Evolutionary conservation across 805 yeast species (phyloP).

Genomic region (Metschnikowia sp.): DNA sequence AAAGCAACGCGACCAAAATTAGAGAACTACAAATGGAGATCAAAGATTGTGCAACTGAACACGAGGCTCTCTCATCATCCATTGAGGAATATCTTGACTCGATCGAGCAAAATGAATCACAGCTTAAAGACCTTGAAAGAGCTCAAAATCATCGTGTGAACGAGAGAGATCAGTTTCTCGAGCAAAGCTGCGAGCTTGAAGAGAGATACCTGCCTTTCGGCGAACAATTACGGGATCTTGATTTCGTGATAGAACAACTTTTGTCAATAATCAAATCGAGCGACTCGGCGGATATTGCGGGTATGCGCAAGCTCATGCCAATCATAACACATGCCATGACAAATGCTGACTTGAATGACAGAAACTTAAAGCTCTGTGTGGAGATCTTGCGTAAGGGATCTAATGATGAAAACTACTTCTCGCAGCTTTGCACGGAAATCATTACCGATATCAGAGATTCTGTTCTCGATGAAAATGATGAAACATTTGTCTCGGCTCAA

Average conservation of each 20-base stretch:
- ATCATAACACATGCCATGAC: slow-evolving; percentile 49
- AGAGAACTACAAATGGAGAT: slow-evolving; percentile 9
- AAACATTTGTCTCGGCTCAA: slow-evolving; percentile 25
- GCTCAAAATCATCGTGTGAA: slow-evolving; percentile 13
- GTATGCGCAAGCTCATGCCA: slow-evolving; percentile 71
- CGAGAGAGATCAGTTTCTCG: slow-evolving; percentile 13
- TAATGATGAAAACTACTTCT: slow-evolving; percentile 78
- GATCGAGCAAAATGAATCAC: slow-evolving; percentile 3
- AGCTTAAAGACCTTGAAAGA: slow-evolving; percentile 8
- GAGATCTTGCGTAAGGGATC: slow-evolving; percentile 68
- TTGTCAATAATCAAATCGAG: slow-evolving; percentile 62
- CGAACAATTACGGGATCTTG: slow-evolving; percentile 55
- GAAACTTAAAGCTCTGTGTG: slow-evolving; percentile 52
- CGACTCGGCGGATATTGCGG: slow-evolving; percentile 88
- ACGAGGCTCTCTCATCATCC: slow-evolving; percentile 4
- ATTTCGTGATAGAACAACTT: slow-evolving; percentile 73
- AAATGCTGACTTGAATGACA: slow-evolving; percentile 53
- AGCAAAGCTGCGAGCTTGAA: slow-evolving; percentile 14
- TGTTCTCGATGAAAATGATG: slow-evolving; percentile 39
- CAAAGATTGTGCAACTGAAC: slow-evolving; percentile 9
- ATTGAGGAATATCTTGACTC: slow-evolving; percentile 8
- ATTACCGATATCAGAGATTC: slow-evolving; percentile 81
- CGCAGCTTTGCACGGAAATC: slow-evolving; percentile 79
- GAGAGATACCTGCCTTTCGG: slow-evolving; percentile 27
- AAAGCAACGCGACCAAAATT: slow-evolving; percentile 1